A percentile compares a stretch with the other conserved stretches of the same genome.
Conservation (phyloP, 371 early-diverging fungal genomes). For the Quaeritorhiza haematococci region DNA sequence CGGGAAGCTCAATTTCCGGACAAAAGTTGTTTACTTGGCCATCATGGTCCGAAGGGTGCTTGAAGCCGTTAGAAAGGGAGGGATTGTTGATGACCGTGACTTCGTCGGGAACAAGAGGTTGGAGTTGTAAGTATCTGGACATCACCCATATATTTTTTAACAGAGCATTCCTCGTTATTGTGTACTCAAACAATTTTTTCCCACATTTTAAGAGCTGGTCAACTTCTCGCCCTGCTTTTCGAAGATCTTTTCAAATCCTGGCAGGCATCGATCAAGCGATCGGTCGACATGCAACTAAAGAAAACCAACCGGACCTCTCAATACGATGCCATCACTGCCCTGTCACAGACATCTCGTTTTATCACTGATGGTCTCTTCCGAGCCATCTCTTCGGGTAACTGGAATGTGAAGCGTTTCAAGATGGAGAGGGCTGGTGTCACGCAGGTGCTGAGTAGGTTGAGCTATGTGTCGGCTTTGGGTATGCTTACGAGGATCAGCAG, state of each 20-base stretch:
- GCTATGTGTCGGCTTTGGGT: constrained; percentile 96
- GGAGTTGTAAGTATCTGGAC: constrained; percentile 71
- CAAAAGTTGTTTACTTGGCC: constrained; percentile 94
- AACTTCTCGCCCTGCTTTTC: constrained; percentile 94
- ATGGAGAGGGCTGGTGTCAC: constrained; percentile 99
- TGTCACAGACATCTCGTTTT: constrained; percentile 77
- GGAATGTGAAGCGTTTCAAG: constrained; percentile 99
- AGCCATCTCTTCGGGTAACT: constrained; percentile 98
- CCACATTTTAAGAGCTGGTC: constrained; percentile 78
- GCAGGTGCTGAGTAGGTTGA: constrained; percentile 94
- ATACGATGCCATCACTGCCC: constrained; percentile 90
- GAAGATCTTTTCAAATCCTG: constrained; percentile 99
- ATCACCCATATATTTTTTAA: background rate
- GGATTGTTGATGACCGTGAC: constrained; percentile 96
- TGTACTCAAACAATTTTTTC: constrained; percentile 10
- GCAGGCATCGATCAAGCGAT: constrained; percentile 55
- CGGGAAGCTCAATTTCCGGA: constrained; percentile 74
- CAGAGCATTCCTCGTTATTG: background rate
- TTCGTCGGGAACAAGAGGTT: constrained; percentile 99
- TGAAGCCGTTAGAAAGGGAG: constrained; percentile 75
- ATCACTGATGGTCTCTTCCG: constrained; percentile 95
- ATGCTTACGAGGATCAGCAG: constrained; percentile 99
- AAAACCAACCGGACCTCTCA: constrained; percentile 89
- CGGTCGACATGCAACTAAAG: constrained; percentile 80
- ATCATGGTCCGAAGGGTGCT: constrained; percentile 97